A percentile compares a stretch with the other conserved stretches of the same genome.
Conservation (phyloP, 768 basidiomycete species). For the Hortiboletus campestris region DNA sequence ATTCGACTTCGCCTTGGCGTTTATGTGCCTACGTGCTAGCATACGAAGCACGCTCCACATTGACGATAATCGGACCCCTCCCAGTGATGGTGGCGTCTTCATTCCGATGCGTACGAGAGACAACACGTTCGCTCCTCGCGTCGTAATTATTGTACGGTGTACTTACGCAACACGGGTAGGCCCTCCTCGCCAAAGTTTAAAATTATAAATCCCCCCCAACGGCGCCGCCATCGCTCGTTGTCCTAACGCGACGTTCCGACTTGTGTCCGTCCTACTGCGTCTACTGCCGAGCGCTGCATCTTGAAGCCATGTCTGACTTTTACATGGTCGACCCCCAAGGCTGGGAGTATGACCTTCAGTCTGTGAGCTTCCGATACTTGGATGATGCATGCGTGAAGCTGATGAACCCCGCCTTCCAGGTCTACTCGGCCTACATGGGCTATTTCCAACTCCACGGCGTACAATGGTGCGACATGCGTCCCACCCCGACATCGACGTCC, state of each 20-base stretch:
- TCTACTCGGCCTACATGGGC: constrained; percentile 77
- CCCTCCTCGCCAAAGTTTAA: constrained; percentile 10
- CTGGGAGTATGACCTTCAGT: constrained; percentile 80
- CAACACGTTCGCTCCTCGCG: constrained; percentile 10
- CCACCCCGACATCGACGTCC: background rate
- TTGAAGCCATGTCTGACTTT: constrained; percentile 56
- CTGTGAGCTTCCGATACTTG: constrained; percentile 42
- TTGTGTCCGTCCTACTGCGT: background rate
- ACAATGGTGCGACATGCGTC: constrained; percentile 48
- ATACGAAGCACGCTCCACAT: constrained; percentile 2
- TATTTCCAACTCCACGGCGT: constrained; percentile 71
- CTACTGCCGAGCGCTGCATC: background rate
- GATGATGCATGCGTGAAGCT: background rate
- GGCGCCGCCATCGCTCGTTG: background rate
- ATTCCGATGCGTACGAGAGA: constrained; percentile 13
- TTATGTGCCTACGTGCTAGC: background rate
- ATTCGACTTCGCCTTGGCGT: background rate
- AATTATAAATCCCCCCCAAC: constrained; percentile 12
- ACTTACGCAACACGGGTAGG: constrained; percentile 18
- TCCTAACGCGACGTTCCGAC: background rate
- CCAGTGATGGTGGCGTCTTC: constrained; percentile 20
- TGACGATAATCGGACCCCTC: constrained; percentile 2
- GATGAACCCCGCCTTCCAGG: constrained; percentile 27
- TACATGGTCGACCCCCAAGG: constrained; percentile 71
- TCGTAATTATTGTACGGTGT: constrained; percentile 17